Conservation (phyloP, 768 basidiomycete species). For the Lanmaoa pseudosensibilis region DNA sequence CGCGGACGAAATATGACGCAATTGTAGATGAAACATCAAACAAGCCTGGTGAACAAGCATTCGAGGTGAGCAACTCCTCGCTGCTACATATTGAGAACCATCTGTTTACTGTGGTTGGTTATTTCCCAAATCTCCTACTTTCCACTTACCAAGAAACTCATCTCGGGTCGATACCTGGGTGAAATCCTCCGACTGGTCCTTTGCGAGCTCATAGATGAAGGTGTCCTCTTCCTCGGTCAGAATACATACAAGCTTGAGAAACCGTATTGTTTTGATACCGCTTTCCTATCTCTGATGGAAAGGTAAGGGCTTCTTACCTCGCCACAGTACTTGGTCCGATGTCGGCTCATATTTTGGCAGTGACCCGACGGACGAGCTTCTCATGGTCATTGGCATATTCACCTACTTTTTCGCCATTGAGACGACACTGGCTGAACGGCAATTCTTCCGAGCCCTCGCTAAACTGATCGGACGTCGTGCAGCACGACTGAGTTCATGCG, state of each 20-base stretch:
- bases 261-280: constrained; percentile 91
- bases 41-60: constrained; percentile 94
- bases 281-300: constrained; percentile 96
- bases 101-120: not conserved
- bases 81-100: not conserved
- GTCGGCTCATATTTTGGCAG: constrained; percentile 38
- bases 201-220: constrained; percentile 94
- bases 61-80: constrained; percentile 57
- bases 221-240: constrained; percentile 96
- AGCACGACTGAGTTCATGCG: constrained; percentile 89
- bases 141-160: constrained; percentile 67
- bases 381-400: constrained; percentile 97
- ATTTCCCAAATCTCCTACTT: not conserved
- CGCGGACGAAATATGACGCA: constrained; percentile 91
- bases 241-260: constrained; percentile 98
- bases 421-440: constrained; percentile 93
- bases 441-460: constrained; percentile 95
- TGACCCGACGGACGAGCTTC: constrained; percentile 93
- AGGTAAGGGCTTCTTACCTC: constrained; percentile 47
- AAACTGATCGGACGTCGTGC: constrained; percentile 87
- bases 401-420: constrained; percentile 95
- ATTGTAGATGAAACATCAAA: constrained; percentile 93
- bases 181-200: constrained; percentile 95
- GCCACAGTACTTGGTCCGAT: not conserved
- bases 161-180: constrained; percentile 93